Evolutionary conservation across 2,329 filamentous ascomycete species (phyloP), one percentile per base, ranked within the genome.

Genomic region (Penicillium sp.): DNA sequence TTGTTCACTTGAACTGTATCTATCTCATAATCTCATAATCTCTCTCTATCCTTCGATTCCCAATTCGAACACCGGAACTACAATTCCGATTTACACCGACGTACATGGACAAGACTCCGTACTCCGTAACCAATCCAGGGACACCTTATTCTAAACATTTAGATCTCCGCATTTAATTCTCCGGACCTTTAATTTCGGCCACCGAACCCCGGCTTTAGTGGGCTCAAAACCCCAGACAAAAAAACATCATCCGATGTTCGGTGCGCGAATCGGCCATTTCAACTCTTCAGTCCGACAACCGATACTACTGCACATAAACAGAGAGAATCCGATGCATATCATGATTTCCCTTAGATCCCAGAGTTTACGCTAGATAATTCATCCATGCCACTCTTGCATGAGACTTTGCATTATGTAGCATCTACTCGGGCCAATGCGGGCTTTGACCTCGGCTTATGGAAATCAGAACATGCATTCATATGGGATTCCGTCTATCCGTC

Each of bases 181-280:
- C 31, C 41, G 25, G 45, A 13, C 23, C 38, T 29, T 33, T 10
- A 17, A 27, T 21, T 51, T 21, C 41, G 42, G 27, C 49, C 25
- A 27, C 27, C 31, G 6, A 25, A 25, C 9, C 27, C 36, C 27
- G 21, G 21, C 6, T 38, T 19, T n/a, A 17, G 13, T 36, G 39
- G 19, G 9, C 17, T 31, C 29, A 52, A 25, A 31, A 21, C 31
- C 60, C 38, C 50, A 51, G 33, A 49, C 57, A 31, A 33, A 13
- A 29, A n/a, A n/a, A 12, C 31, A 61, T 60, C 33, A 56, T 61
- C 60, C 63, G 63, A 65, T 63, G 19, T 61, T 62, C 60, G 62
- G 47, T 31, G 58, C 63, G 62, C 31, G 51, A 60, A 63, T 66
- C 63, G 63, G 63, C 60, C 39, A 38, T 64, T 64, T 53, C 45